A percentile compares a stretch with the other conserved stretches of the same genome.
These are phyloP conservation scores for Aspergillus nomiae DNA, from an alignment of 2,329 filamentous ascomycete genomes.

Conservation along the genomic window DNA sequence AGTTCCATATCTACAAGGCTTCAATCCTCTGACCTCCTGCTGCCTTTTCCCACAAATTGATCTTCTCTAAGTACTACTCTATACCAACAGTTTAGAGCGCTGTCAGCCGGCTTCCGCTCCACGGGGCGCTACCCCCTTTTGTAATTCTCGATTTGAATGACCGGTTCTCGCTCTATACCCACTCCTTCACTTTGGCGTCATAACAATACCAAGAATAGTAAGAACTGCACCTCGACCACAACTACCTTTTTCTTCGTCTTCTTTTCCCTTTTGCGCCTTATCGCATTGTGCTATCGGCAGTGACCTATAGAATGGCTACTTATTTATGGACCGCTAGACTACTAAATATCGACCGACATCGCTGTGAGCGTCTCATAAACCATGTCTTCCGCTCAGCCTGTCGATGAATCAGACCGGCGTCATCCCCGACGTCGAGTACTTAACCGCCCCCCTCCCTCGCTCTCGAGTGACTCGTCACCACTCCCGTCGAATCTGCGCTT, in stretches of 20 bases:
- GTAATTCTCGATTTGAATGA: background rate
- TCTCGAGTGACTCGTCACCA: conserved; percentile 25
- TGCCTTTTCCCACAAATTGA: background rate
- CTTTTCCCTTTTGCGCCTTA: background rate
- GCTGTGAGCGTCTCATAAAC: conserved; percentile 14
- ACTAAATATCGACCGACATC: background rate
- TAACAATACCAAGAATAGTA: background rate
- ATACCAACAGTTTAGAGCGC: background rate
- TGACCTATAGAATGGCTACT: background rate
- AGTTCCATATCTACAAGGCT: background rate
- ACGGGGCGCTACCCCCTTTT: conserved; percentile 4
- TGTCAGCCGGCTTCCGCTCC: background rate
- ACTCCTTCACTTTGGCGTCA: background rate
- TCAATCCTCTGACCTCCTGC: background rate
- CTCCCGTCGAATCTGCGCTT: conserved; percentile 51
- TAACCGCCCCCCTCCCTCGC: background rate
- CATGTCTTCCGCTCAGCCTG: conserved; percentile 33
- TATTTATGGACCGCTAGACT: background rate
- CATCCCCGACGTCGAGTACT: conserved; percentile 41
- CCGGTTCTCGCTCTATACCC: background rate
- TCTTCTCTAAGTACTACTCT: background rate
- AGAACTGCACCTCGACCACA: background rate
- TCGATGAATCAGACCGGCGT: conserved; percentile 21
- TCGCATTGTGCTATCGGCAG: background rate
- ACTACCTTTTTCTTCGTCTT: background rate